Base-by-base conservation (phyloP, 192 early-diverging fungal species). In the Chytriomyces hyalinus region DNA sequence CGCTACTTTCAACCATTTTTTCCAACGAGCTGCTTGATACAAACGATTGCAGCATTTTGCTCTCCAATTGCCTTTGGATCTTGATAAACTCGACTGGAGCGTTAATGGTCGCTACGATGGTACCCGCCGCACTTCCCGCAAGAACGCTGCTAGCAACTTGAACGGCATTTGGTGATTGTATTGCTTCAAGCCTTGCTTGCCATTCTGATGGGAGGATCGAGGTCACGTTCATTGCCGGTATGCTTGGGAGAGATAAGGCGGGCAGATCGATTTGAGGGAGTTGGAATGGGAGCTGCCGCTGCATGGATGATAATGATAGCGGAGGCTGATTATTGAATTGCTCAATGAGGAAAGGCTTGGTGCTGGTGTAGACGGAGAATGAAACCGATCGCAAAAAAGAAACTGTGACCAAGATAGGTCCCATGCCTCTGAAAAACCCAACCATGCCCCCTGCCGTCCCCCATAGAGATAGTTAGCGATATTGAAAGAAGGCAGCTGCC, bases 311-410 rank as follows among this genome's bases (percentile, higher is more conserved):
- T 13, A 57, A 20, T n/a, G 53, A n/a, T 20, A 13, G 20, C 20
- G 13, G 15, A n/a, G 53, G 53, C 53, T 20, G 13, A 11, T 10
- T 13, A 11, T 22, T 17, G 62, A 75, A 65, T 26, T 64, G 13
- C 6, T 49, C 69, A 22, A 26, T 63, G 53, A 93, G 83, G 50
- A 85, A 76, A 11, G 73, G 80, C 80, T 95, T 94, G 49, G 87
- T 85, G 15, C 84, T 73, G 70, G 94, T 93, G 83, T 97, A 99
- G 8, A 95, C 88, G 3, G 94, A 92, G 80, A 96, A 98, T 11
- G 95, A 93, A n/a, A 97, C 81, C 1, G 92, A 93, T 69, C 97
- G 95, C 57, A 96, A 91, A 10, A 93, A 88, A 9, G 94, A 94
- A 20, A 94, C 90, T 5, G 95, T 93, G 6, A 94, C 82, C 77